A percentile compares a stretch with the other conserved stretches of the same genome.
These are phyloP conservation scores for Entophlyctis luteolus DNA, from an alignment of 192 early-diverging fungal species.

Conservation along the genomic window DNA sequence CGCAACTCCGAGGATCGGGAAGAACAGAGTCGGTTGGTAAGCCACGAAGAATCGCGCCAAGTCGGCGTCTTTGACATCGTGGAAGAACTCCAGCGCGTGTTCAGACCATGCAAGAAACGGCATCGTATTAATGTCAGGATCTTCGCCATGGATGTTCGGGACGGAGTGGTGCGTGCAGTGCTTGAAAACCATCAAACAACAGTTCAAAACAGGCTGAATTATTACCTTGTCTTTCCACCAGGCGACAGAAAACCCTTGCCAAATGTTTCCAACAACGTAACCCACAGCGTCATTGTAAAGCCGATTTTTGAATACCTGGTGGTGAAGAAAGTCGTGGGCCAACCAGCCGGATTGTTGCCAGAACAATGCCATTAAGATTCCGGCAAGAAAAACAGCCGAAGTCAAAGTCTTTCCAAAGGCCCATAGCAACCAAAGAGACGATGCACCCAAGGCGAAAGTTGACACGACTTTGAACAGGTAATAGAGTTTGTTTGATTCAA, in stretches of 20 bases:
- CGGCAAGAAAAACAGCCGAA: constrained; percentile 55
- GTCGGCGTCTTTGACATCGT: constrained; percentile 41
- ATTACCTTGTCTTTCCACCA: constrained; percentile 80
- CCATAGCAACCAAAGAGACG: constrained; percentile 50
- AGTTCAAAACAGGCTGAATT: too few species aligned
- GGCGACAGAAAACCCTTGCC: constrained; percentile 70
- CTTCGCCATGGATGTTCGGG: constrained; percentile 72
- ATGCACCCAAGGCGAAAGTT: constrained; percentile 49
- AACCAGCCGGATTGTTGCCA: constrained; percentile 86
- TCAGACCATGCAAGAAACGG: constrained; percentile 75
- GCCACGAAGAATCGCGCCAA: constrained; percentile 64
- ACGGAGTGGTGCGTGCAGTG: constrained; percentile 81
- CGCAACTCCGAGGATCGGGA: constrained; percentile 69
- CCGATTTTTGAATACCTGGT: constrained; percentile 73
- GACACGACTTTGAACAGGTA: constrained; percentile 59
- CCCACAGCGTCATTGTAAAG: constrained; percentile 58
- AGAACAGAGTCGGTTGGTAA: constrained; percentile 54
- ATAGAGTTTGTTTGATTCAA: constrained; percentile 65
- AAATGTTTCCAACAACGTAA: constrained; percentile 68
- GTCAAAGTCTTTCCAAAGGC: constrained; percentile 47
- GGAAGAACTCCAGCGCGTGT: constrained; percentile 51
- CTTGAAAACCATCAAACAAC: too few species aligned
- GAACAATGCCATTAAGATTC: constrained; percentile 61
- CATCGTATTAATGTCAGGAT: constrained; percentile 83
- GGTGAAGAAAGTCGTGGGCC: constrained; percentile 77